A percentile compares a stretch with the other conserved stretches of the same genome.
Conservation (phyloP, 306 rosid genomes). For the Quercus rubra region DNA sequence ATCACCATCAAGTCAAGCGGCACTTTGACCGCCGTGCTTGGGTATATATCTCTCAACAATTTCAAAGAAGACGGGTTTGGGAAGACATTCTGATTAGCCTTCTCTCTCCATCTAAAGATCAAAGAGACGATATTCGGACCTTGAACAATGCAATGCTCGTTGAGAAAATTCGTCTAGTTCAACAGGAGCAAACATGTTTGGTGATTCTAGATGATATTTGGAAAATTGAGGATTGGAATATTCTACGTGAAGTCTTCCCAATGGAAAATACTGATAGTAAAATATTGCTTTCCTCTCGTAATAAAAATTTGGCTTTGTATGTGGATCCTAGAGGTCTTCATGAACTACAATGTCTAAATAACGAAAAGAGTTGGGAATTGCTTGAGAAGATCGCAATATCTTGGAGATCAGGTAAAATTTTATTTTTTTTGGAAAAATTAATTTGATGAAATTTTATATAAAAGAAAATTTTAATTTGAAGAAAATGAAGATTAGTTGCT, state of each 20-base stretch:
- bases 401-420: not conserved
- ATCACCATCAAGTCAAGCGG: not conserved
- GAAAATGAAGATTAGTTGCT: too few species aligned
- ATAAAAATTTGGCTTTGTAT: not conserved
- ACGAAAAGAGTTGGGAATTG: not conserved
- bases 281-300: not conserved
- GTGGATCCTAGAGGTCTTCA: not conserved
- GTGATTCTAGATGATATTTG: not conserved
- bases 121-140: not conserved
- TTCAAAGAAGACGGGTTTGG: not conserved
- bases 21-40: not conserved
- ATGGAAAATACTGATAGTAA: not conserved
- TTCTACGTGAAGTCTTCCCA: not conserved
- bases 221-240: not conserved
- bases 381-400: not conserved
- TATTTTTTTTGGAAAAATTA: not conserved
- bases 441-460: not conserved
- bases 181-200: not conserved
- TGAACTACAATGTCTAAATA: not conserved
- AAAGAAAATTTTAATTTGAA: too few species aligned
- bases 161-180: too few species aligned
- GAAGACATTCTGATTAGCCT: not conserved
- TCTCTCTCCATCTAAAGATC: not conserved
- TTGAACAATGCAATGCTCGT: not conserved
- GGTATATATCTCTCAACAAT: not conserved